phyloP scores from a whole-genome alignment of 306 rosid genomes.

The Medicago lupulina region DNA sequence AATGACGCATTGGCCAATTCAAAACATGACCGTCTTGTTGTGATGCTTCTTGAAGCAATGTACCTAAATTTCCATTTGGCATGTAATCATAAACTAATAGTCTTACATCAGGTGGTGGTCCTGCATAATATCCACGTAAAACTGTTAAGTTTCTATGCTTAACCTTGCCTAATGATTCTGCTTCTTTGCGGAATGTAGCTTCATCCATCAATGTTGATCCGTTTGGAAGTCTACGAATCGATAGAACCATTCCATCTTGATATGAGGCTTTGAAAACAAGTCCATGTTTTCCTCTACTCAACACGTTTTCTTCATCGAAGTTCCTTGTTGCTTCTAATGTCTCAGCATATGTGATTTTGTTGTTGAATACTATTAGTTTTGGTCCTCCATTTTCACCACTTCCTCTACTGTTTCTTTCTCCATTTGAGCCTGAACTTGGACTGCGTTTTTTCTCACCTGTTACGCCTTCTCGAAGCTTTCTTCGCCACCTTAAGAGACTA shows the following conservation, averaged over 20 bases:
- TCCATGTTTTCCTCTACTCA: conserved; percentile 78
- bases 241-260: conserved; percentile 77
- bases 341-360: conserved; percentile 74
- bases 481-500: conserved; percentile 80
- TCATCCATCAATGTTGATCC: conserved; percentile 53
- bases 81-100: conserved; percentile 82
- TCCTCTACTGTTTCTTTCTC: conserved; percentile 57
- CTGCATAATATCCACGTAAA: conserved; percentile 81
- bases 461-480: conserved; percentile 69
- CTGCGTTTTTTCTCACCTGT: conserved; percentile 75
- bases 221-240: conserved; percentile 73
- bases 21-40: conserved; percentile 91
- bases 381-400: conserved; percentile 87
- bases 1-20: conserved; percentile 96
- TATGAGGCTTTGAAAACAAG: conserved; percentile 77
- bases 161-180: conserved; percentile 73
- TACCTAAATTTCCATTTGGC: conserved; percentile 87
- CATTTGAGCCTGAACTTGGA: conserved; percentile 68
- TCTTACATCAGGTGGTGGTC: conserved; percentile 71
- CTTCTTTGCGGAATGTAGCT: conserved; percentile 67
- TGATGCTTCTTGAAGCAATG: conserved; percentile 83
- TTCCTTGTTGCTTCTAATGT: conserved; percentile 86
- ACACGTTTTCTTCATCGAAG: conserved; percentile 82
- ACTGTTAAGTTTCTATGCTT: conserved; percentile 79
- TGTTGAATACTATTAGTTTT: conserved; percentile 76